Conservation (phyloP, 768 basidiomycete species). For the Coprinopsis sp. region DNA sequence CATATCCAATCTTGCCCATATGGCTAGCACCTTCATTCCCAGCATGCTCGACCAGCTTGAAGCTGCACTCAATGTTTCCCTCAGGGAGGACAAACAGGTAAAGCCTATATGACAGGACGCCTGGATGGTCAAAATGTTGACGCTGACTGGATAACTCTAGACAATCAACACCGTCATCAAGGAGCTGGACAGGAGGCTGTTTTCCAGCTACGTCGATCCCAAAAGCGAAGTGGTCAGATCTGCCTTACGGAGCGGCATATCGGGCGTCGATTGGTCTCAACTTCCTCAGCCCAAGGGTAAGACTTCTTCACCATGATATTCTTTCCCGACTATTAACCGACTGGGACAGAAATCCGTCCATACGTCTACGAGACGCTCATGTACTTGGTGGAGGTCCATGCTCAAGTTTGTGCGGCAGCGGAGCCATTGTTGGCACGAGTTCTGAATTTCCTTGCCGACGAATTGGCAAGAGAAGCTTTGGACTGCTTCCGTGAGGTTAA, state of each 20-base stretch:
- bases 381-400: conserved; percentile 86
- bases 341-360: conserved; percentile 70
- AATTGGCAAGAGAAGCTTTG: conserved; percentile 78
- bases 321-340: conserved; percentile 3
- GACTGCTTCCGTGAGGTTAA: conserved; percentile 84
- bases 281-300: conserved; percentile 87
- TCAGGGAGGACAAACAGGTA: conserved; percentile 71
- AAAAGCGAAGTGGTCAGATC: conserved; percentile 64
- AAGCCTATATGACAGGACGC: background rate
- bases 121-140: too few relatives aligned
- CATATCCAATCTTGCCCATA: conserved; percentile 80
- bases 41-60: conserved; percentile 79
- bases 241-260: conserved; percentile 74
- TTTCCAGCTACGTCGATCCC: conserved; percentile 82
- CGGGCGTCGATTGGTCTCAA: conserved; percentile 94
- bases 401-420: conserved; percentile 80
- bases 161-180: conserved; percentile 72
- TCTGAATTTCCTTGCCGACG: conserved; percentile 74
- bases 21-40: conserved; percentile 68
- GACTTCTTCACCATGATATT: conserved; percentile 14
- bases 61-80: conserved; percentile 63
- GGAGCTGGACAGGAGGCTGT: conserved; percentile 84
- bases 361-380: conserved; percentile 91
- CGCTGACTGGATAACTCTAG: conserved; percentile 32
- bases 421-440: conserved; percentile 79